Evolutionary conservation across 805 yeast genomes (phyloP), one percentile per base, ranked within the genome.

Genomic region (Saccharomycopsis microspora): DNA sequence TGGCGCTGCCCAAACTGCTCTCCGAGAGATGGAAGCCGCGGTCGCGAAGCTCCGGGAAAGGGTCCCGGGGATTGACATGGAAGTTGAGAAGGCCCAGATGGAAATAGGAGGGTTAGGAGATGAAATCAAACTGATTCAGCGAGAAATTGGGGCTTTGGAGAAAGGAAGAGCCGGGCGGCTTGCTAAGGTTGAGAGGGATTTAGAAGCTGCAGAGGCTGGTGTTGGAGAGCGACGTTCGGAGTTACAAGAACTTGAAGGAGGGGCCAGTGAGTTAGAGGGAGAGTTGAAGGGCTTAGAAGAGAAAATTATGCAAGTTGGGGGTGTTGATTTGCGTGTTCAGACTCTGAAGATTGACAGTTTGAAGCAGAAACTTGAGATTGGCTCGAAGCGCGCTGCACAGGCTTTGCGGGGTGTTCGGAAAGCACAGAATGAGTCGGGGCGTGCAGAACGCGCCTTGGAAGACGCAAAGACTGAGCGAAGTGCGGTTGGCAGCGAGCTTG

Each of bases 301-400:
- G 48, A 74, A 80, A 58, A 86, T 93, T 38, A 78, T 89, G 85
- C 81, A 84, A 44, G 82, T 86, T 46, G 99, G 99, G 46, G 99
- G 99, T 51, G 81, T 85, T 5, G 79, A 79, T 52, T 69, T 93
- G 54, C 78, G 85, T 48, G 62, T 84, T 51, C 96, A 88, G 57
- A 82, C 78, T 52, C 76, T 94, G 1, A 83, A 79, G 58, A 96
- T 93, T 5, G 88, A 80, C 56, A 82, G 94, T 1, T 68, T 83
- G 34, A 68, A 70, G 40, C 85, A 83, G 56, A 75, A 77, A 57
- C 73, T 84, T 32, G 85, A 80, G 46, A 74, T 82, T 19, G 61
- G 78, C 9, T 67, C 65, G 35, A 75, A 76, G 41, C 78, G 77
- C 56, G 69, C 78, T 9, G 70, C 80, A 4, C 74, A 72, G 32